A percentile compares a stretch with the other conserved stretches of the same genome.
Evolutionary conservation across 345 rosid genomes (phyloP).

Genomic region (Passiflora organensis): DNA sequence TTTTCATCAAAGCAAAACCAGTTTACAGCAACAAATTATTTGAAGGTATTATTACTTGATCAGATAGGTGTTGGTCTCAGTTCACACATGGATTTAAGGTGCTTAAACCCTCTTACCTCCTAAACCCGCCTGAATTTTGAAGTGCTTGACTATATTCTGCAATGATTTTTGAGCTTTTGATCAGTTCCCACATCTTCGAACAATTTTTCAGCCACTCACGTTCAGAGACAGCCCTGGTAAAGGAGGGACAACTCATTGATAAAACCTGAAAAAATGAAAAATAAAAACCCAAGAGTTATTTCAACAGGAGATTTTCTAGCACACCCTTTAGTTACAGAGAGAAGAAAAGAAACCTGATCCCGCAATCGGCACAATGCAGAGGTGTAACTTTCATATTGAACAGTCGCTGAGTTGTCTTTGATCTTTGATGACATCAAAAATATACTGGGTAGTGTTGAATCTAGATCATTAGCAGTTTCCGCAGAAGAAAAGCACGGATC

Average conservation of each 20-base stretch:
- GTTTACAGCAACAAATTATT: no score
- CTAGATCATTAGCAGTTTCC: slow-evolving; percentile 15
- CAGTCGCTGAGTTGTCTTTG: slow-evolving; percentile 40
- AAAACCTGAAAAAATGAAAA: slow-evolving; percentile 40
- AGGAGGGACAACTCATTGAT: slow-evolving; percentile 49
- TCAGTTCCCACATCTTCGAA: slow-evolving; percentile 77
- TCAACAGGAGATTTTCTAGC: no score
- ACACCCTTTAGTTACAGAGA: neutral
- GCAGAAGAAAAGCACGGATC: slow-evolving; percentile 6
- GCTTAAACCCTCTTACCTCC: slow-evolving; percentile 57
- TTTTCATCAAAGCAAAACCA: no score
- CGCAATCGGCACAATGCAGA: slow-evolving; percentile 48
- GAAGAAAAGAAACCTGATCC: slow-evolving; percentile 44
- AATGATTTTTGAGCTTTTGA: slow-evolving; percentile 59
- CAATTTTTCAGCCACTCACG: slow-evolving; percentile 81
- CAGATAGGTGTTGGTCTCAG: no score
- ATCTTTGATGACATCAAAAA: slow-evolving; percentile 47
- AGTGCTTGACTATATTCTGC: slow-evolving; percentile 54
- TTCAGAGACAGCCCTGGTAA: slow-evolving; percentile 58
- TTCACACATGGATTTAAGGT: no score
- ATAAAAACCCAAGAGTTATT: neutral
- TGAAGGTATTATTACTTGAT: no score
- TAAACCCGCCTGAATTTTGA: slow-evolving; percentile 55
- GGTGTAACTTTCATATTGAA: slow-evolving; percentile 46
- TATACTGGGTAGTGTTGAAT: slow-evolving; percentile 27